Evolutionary conservation across 2,329 filamentous ascomycete genomes (phyloP), one percentile per base, ranked within the genome.

Genomic region (Fusarium luffae): DNA sequence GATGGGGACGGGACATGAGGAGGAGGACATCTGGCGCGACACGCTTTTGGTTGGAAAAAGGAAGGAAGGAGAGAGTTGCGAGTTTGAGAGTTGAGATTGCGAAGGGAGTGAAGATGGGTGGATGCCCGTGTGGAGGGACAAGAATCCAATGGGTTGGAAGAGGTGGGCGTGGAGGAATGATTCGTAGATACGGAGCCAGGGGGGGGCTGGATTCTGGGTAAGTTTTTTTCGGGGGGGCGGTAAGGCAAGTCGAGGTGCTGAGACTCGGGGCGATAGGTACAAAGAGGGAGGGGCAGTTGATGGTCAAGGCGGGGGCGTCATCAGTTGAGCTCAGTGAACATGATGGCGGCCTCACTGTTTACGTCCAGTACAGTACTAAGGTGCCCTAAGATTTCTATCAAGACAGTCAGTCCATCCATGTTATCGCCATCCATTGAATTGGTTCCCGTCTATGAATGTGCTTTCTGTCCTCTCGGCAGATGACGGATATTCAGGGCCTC

Each of bases 1-100:
- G 78, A 78, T 80, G 80, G 81, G 82, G 80, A 77, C 79, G 84
- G 81, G 85, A 88, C 86, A 88, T 88, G 85, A 84, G 85, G 82
- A 84, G 85, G 82, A 80, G 79, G 81, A 85, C 86, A 88, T 88
- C 80, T 83, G 84, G 82, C 81, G 78, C 67, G 65, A 70, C 67
- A 70, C 67, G 68, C 67, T 67, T 65, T 70, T 58, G 65, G 54
- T 52, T 48, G 47, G 48, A 50, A 63, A 59, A 59, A 60, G 47
- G 59, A 52, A 68, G 61, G 61, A 49, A 61, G 48, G 48, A 66
- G 44, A 59, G 61, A 54, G 63, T 66, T 66, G 63, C 32, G 40
- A 71, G 47, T 59, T 64, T 28, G 49, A 41, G 54, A 68, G 59
- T 67, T 58, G 57, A 65, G 63, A 66, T 58, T 70, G 65, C 44